These are phyloP conservation scores for rapeseed (Brassica napus) DNA, from an alignment of 345 rosid species.

Conservation along the genomic window Da-Ae NC_063444.1:560501-561000, in stretches of 20 bases:
- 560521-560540: neutral
- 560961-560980: conserved; percentile 75
- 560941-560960: conserved; percentile 69
- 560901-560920: conserved; percentile 62
- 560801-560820: conserved; percentile 47
- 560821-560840: conserved; percentile 63
- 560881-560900: conserved; percentile 69
- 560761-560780: neutral
- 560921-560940: conserved; percentile 75
- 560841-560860: conserved; percentile 58
- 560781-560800: conserved; percentile 55
- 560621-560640: conserved; percentile 19
- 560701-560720: neutral
- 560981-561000: conserved; percentile 65
- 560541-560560: conserved; percentile 39
- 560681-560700: conserved; percentile 5
- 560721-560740: neutral
- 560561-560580: conserved; percentile 32
- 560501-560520: neutral
- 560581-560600: conserved; percentile 35
- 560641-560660: neutral
- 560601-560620: conserved; percentile 6
- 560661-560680: neutral
- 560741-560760: neutral
- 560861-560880: conserved; percentile 39